Conservation (phyloP, 345 rosid genomes). For the Melaleuca quinquenervia region DNA sequence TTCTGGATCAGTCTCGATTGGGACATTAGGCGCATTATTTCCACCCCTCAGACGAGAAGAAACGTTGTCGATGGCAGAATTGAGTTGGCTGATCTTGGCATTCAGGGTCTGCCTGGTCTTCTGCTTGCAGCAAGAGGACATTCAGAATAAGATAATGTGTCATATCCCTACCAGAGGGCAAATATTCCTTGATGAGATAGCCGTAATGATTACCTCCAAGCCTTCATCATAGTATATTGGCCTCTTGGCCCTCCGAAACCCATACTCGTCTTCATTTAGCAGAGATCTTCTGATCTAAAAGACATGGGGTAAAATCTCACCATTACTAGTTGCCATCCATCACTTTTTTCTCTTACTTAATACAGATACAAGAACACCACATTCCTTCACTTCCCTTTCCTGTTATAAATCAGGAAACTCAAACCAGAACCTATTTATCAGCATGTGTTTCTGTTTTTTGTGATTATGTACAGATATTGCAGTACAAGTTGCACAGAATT, state of each 20-base stretch:
- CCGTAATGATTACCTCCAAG: slow-evolving; percentile 40
- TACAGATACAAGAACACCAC: not conserved
- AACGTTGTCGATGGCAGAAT: slow-evolving; percentile 82
- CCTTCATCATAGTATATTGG: slow-evolving; percentile 84
- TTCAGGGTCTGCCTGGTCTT: slow-evolving; percentile 81
- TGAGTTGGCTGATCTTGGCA: slow-evolving; percentile 77
- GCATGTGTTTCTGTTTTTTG: not conserved
- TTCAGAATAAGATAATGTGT: not conserved
- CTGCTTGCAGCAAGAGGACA: slow-evolving; percentile 21
- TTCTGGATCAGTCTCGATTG: slow-evolving; percentile 45
- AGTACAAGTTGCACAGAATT: not conserved
- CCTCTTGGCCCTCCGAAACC: slow-evolving; percentile 58
- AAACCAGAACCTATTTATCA: not conserved
- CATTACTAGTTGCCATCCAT: not conserved
- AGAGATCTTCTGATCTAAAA: slow-evolving; percentile 69
- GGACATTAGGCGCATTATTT: slow-evolving; percentile 23
- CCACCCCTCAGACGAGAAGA: slow-evolving; percentile 85
- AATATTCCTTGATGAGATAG: not conserved
- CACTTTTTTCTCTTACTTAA: not conserved
- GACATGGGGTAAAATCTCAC: not conserved
- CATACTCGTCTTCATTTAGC: slow-evolving; percentile 71
- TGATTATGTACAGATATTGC: not conserved
- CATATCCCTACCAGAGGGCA: not conserved
- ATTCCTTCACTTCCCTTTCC: not conserved
- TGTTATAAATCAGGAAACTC: not conserved